A percentile compares a stretch with the other conserved stretches of the same genome.
Conservation (phyloP, 352 stramenopile genomes). For the Phytophthora pseudosyringae region DNA sequence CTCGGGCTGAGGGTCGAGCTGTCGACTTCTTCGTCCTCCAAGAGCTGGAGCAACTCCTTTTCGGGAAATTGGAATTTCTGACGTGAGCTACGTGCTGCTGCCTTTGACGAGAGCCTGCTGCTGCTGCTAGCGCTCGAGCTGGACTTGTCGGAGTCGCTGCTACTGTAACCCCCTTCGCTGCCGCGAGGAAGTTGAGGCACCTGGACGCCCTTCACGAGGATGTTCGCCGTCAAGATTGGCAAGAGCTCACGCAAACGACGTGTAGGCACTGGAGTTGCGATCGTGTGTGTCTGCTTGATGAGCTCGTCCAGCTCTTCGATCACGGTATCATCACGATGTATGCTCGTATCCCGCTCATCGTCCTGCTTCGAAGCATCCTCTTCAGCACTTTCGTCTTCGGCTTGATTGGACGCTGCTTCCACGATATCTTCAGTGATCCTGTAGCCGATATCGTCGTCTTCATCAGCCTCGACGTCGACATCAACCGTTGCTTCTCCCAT, state of each 20-base stretch:
- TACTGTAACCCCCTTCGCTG: constrained; percentile 13
- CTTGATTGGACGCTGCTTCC: constrained; percentile 53
- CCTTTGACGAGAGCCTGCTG: constrained; percentile 4
- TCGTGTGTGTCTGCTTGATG: constrained; percentile 4
- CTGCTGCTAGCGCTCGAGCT: neutral
- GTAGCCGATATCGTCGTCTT: constrained; percentile 28
- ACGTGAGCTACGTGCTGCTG: constrained; percentile 22
- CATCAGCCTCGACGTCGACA: constrained; percentile 12
- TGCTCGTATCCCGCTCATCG: constrained; percentile 3
- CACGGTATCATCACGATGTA: constrained; percentile 9
- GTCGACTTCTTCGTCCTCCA: constrained; percentile 34
- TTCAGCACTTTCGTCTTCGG: constrained; percentile 39
- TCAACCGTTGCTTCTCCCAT: constrained; percentile 28
- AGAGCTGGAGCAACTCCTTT: constrained; percentile 38
- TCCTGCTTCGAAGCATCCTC: neutral
- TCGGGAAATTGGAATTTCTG: constrained; percentile 76
- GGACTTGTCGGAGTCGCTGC: constrained; percentile 5
- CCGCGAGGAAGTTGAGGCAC: constrained; percentile 50
- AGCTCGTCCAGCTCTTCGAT: constrained; percentile 8
- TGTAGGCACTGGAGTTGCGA: neutral
- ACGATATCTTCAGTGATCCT: constrained; percentile 27
- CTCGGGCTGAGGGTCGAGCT: constrained; percentile 2
- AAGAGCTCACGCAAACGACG: constrained; percentile 26
- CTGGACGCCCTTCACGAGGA: constrained; percentile 40
- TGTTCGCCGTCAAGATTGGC: constrained; percentile 34